Evolutionary conservation across 768 basidiomycete genomes (phyloP), one percentile per base, ranked within the genome.

Genomic region (Royoungia palumana): DNA sequence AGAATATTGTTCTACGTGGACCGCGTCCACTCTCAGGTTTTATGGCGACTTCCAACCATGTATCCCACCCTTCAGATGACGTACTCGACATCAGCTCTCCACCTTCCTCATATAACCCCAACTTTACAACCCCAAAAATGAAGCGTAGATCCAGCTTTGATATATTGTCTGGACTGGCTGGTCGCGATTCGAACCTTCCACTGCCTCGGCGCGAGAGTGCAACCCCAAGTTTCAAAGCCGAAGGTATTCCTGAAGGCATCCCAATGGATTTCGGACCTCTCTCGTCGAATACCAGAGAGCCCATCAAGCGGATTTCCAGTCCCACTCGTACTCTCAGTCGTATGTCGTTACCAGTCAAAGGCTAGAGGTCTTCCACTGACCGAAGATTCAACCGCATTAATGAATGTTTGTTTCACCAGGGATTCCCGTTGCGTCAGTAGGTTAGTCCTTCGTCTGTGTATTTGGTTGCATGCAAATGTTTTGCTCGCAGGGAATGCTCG

Each of bases 311-410:
- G 28, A 64, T 72, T 30, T 74, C 80, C 6, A 90, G 87, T 61
- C 89, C 89, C 46, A 89, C 85, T 7, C 75, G 88, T 32, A 86
- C 85, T 40, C 71, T 89, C 34, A 89, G 87, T 72, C 84, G 89
- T 89, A 73, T 61, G 88, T 82, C 46, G 41, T 47, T 51, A 54
- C 41, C 56, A 36, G 14, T 8, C 59, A 41, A 62, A 54, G 37
- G 56, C 51, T 58, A 50, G 46, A 52, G 21, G 41, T 54, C 44
- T 54, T 56, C 49, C 62, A 49, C 50, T 62, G 39, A 41, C 49
- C 39, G 41, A 38, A 47, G 41, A 50, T 55, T 56, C 58, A 54
- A 59, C 37, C 54, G 0, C 53, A 35, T 65, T 57, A 49, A 59
- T 59, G 52, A 42, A 51, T 46, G 57, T 57, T 32, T 53, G 48